phyloP scores from a whole-genome alignment of 2,329 filamentous ascomycete species.

The Botrytis aclada region DNA sequence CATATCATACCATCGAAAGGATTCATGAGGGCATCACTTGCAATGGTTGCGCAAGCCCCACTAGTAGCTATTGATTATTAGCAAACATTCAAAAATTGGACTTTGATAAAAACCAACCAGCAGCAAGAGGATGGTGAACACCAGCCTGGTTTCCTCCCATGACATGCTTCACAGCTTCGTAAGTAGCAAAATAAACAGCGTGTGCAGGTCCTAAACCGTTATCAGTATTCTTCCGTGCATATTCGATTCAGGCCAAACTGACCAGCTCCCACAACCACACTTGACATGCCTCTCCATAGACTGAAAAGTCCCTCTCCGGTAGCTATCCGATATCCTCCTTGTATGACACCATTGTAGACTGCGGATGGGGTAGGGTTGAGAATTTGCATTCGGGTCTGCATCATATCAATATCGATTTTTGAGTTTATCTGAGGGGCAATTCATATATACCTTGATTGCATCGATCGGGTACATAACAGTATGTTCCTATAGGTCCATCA shows the following conservation, averaged over 20 bases:
- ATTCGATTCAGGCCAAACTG: conserved; percentile 38
- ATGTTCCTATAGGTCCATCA: conserved; percentile 66
- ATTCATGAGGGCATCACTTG: conserved; percentile 98
- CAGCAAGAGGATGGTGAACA: conserved; percentile 87
- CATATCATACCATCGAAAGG: conserved; percentile 79
- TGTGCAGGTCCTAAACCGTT: conserved; percentile 76
- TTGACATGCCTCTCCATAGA: conserved; percentile 94
- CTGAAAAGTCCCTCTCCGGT: conserved; percentile 84
- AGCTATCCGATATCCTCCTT: conserved; percentile 90
- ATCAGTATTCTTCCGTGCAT: conserved; percentile 27
- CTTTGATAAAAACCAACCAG: conserved; percentile 57
- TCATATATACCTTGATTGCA: conserved; percentile 75
- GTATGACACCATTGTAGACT: conserved; percentile 84
- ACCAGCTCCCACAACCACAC: conserved; percentile 94
- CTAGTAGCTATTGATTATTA: conserved; percentile 67
- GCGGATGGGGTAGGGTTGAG: conserved; percentile 77
- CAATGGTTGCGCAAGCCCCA: conserved; percentile 91
- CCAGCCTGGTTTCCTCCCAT: conserved; percentile 89
- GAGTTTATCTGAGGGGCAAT: conserved; percentile 3
- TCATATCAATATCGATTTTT: conserved; percentile 23
- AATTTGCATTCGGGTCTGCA: conserved; percentile 95
- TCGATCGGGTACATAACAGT: conserved; percentile 99
- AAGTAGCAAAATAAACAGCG: conserved; percentile 97
- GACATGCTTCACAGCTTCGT: conserved; percentile 93
- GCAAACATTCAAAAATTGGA: conserved; percentile 22